Evolutionary conservation across 2,329 filamentous ascomycete species (phyloP).

Genomic region (Cladosporium sp.): DNA sequence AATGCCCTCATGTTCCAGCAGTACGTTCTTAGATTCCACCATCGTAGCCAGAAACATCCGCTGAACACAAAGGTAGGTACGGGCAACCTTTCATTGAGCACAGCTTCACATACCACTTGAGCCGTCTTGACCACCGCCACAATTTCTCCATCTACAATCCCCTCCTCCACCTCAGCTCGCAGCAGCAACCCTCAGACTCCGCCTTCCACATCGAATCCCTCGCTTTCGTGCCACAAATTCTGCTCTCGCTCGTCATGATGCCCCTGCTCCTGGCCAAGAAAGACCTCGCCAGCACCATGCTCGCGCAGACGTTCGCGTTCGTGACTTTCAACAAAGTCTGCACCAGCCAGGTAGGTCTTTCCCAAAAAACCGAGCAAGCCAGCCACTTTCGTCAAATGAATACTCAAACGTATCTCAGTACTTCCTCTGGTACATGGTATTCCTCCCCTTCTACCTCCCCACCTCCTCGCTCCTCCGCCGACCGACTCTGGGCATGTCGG

Average conservation of each 20-base stretch:
- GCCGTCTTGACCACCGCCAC: slow-evolving; percentile 90
- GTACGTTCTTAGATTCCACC: slow-evolving; percentile 44
- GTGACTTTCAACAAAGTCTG: slow-evolving; percentile 99
- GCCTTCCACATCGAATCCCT: slow-evolving; percentile 65
- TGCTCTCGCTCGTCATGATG: slow-evolving; percentile 73
- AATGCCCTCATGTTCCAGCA: slow-evolving; percentile 75
- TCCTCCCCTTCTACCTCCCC: slow-evolving; percentile 87
- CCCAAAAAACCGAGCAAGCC: background rate
- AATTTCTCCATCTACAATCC: slow-evolving; percentile 98
- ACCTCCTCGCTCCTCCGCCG: slow-evolving; percentile 65
- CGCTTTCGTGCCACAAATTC: slow-evolving; percentile 83
- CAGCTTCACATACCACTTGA: slow-evolving; percentile 90
- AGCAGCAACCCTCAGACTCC: slow-evolving; percentile 41
- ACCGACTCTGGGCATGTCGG: slow-evolving; percentile 59
- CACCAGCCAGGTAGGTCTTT: slow-evolving; percentile 76
- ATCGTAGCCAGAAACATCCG: slow-evolving; percentile 1
- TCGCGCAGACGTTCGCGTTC: slow-evolving; percentile 95
- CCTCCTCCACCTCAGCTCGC: slow-evolving; percentile 80
- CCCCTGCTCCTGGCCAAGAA: slow-evolving; percentile 74
- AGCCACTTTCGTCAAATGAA: slow-evolving; percentile 11
- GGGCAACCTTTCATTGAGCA: slow-evolving; percentile 78
- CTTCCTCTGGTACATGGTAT: slow-evolving; percentile 96
- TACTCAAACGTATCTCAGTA: slow-evolving; percentile 55
- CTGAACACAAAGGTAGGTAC: slow-evolving; percentile 52
- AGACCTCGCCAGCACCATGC: slow-evolving; percentile 77